Evolutionary conservation across 1,284 basidiomycete species (phyloP), one percentile per base, ranked within the genome.

Genomic region (Melampsora americana): DNA sequence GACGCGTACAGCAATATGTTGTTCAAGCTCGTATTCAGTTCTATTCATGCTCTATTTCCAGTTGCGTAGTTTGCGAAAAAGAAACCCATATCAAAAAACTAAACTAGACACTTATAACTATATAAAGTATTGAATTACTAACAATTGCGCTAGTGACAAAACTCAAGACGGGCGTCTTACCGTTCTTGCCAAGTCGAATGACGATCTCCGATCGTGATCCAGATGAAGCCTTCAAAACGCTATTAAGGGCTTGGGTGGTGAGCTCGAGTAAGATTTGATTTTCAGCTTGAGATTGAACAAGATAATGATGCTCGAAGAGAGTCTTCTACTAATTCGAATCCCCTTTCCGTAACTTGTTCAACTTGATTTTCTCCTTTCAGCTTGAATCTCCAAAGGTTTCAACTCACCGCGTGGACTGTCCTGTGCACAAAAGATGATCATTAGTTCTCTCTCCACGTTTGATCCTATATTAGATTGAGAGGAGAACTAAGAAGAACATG

Each of bases 1-100:
- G 6, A 96, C 88, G 68, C 91, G 81, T 44, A 85, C 82, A 26
- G 82, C 81, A 39, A 85, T 80, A 70, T 84, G 84, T 77, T 85
- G 85, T 1, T 67, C 72, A 9, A 75, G 64, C 50, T 68, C 56
- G 72, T 75, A 75, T 75, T 75, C 72, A 7, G 20, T 53, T 14
- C 72, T 44, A 62, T 56, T 75, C 16, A 32, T 26, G 23, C 72
- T 64, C 72, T 75, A 11, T 6, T 56, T 56, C 14, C 28, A 23
- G 9, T 23, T 20, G 39, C 12, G 39, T 5, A 42, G 35, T 35
- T 42, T 12, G 39, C 1, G 2, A 35, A 62, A 32, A 62, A 32
- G 61, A 35, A n/a, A 56, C 1, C 28, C 7, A n/a, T 1, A 6
- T n/a, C 28, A 23, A 62, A 16, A 62, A 7, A 7, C 18, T 20